Conservation (phyloP, 805 yeast species). For the Kazachstania psychrophila region DNA sequence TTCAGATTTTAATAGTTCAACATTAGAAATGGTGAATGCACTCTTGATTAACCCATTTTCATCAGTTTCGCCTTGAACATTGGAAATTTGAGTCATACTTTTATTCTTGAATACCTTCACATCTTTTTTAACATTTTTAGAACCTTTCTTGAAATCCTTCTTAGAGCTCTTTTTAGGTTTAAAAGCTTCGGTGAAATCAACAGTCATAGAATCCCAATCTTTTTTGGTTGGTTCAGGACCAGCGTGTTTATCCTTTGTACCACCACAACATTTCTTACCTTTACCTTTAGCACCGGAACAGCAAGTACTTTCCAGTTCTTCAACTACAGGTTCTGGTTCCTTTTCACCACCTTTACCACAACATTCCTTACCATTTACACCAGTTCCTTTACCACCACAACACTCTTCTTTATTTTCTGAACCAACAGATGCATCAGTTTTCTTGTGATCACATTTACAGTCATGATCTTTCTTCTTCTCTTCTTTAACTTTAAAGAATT, state of each 20-base stretch:
- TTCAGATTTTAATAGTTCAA: constrained; percentile 43
- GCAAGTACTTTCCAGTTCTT: neutral
- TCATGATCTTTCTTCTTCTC: neutral
- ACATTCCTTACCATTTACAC: constrained; percentile 8
- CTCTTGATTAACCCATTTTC: constrained; percentile 20
- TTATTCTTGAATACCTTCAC: constrained; percentile 4
- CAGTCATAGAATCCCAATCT: constrained; percentile 10
- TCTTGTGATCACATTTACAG: constrained; percentile 3
- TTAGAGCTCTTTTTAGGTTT: neutral
- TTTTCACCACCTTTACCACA: constrained; percentile 26
- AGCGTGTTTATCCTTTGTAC: constrained; percentile 19
- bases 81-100: constrained; percentile 5
- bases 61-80: constrained; percentile 17
- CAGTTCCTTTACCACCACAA: constrained; percentile 13
- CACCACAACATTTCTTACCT: constrained; percentile 28
- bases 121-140: constrained; percentile 4
- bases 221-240: constrained; percentile 3
- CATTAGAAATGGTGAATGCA: constrained; percentile 33
- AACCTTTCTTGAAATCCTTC: neutral
- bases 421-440: constrained; percentile 1
- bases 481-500: neutral
- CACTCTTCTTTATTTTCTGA: neutral
- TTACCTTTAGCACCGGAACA: constrained; percentile 6
- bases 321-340: constrained; percentile 13
- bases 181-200: constrained; percentile 35